Evolutionary conservation across 352 stramenopile species (phyloP).

Genomic region (Pythium utonaiense): DNA sequence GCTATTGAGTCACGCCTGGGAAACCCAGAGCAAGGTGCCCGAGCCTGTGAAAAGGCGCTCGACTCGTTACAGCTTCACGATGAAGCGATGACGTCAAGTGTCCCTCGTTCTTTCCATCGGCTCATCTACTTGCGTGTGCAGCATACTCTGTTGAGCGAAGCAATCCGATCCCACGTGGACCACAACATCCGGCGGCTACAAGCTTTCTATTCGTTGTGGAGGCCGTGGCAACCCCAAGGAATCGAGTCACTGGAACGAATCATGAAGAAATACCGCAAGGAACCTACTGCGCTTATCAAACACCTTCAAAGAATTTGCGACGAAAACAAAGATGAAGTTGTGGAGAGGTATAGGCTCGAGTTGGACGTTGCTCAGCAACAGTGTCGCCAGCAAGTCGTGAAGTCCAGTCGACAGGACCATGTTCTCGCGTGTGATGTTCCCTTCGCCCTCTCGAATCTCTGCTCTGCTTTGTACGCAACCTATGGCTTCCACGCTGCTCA

Average conservation of each 20-base stretch:
- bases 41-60: conserved; percentile 58
- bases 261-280: conserved; percentile 34
- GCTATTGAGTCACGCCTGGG: conserved; percentile 42
- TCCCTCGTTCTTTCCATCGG: conserved; percentile 37
- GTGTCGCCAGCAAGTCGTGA: conserved; percentile 2
- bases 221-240: conserved; percentile 26
- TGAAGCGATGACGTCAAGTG: not conserved
- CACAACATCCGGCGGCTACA: not conserved
- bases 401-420: not conserved
- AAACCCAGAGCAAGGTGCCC: conserved; percentile 40
- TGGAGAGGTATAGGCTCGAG: conserved; percentile 46
- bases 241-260: conserved; percentile 34
- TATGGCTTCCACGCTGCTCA: conserved; percentile 49
- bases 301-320: conserved; percentile 21
- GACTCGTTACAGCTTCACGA: not conserved
- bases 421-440: conserved; percentile 13
- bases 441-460: conserved; percentile 66
- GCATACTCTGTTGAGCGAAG: not conserved
- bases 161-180: not conserved
- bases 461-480: conserved; percentile 45
- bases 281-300: conserved; percentile 16
- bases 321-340: conserved; percentile 12
- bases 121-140: conserved; percentile 50
- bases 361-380: conserved; percentile 33
- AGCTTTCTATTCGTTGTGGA: conserved; percentile 16